Evolutionary conservation across 257 asterid species (phyloP).

Genomic region (Nyctanthes arbortristis): DNA sequence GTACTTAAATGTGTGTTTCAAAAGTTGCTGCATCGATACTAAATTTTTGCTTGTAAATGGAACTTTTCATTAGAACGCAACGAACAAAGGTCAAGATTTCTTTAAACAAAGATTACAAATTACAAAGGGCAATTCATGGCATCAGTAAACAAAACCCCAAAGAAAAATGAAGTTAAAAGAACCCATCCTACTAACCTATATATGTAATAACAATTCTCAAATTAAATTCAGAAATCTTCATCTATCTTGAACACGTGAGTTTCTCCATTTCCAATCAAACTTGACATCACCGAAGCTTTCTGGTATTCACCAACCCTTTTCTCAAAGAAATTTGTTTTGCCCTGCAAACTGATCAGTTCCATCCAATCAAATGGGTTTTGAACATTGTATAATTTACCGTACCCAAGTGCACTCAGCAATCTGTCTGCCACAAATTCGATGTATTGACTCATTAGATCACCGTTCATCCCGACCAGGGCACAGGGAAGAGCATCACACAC

Average conservation of each 20-base stretch:
- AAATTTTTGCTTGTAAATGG: no score
- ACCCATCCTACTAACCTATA: background rate
- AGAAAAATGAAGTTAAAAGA: background rate
- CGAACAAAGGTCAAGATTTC: no score
- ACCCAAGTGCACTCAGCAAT: no score
- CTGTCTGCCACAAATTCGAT: constrained; percentile 76
- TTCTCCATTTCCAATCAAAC: constrained; percentile 49
- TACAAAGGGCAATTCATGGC: background rate
- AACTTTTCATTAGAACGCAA: no score
- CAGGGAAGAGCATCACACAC: constrained; percentile 85
- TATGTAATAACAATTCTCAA: background rate
- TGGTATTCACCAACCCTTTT: constrained; percentile 79
- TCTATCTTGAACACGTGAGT: constrained; percentile 62
- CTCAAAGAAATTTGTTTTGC: constrained; percentile 78
- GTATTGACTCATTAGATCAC: constrained; percentile 62
- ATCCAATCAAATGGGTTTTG: no score
- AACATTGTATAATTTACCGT: no score
- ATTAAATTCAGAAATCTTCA: constrained; percentile 83
- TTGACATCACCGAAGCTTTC: constrained; percentile 80
- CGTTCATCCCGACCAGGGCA: constrained; percentile 81
- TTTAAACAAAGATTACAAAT: background rate
- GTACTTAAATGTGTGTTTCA: no score
- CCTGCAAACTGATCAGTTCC: constrained; percentile 50
- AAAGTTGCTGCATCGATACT: no score
- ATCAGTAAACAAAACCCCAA: background rate